Base-by-base conservation (phyloP, 208 protist species). In the Strigomonas culicis region DNA sequence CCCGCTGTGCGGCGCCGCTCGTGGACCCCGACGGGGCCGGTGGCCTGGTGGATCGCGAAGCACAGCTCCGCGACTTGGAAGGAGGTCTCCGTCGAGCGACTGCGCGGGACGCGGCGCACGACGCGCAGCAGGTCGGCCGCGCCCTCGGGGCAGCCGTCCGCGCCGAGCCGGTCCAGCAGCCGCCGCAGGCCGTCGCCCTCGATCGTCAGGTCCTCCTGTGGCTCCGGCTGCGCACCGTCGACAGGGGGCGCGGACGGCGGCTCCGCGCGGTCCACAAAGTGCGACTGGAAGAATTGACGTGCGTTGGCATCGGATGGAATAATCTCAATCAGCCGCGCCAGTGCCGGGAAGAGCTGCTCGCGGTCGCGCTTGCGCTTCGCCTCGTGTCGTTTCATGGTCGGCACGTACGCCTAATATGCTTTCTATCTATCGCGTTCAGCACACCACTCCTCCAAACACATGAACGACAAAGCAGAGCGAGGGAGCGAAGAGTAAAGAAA, bases 1-100 rank as follows among this genome's bases (percentile, higher is more conserved):
- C 71, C 84, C 3, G 75, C 81, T 27, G 66, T 74, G 36, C 79
- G 77, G 6, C 90, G 77, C 17, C 88, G 80, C 60, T 88, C 85
- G 68, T 92, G 85, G 17, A 88, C 76, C 49, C 68, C 63, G 10
- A 85, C 70, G 15, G 90, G 88, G 3, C 76, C 71, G 15, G 69
- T 77, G 19, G 72, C 83, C 55, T 92, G 82, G 56, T 70, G 74
- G 56, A 94, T 69, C 22, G 84, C 87, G 79, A 96, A 96, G 65
- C 86, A 92, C 61, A 96, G 68, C 75, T 96, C 87, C 3, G 81
- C 75, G 15, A 93, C 74, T 53, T 84, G 70, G 56, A 96, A 77
- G 21, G 50, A 36, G 21, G 90, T 72, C 19, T 56, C 41, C 1
- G 87, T 91, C n/a, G 88, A 93, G 32, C 74, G 86, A 59, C 80